A percentile compares a stretch with the other conserved stretches of the same genome.
phyloP scores from a whole-genome alignment of 2,329 filamentous ascomycete species.

The Fusarium napiforme region DNA sequence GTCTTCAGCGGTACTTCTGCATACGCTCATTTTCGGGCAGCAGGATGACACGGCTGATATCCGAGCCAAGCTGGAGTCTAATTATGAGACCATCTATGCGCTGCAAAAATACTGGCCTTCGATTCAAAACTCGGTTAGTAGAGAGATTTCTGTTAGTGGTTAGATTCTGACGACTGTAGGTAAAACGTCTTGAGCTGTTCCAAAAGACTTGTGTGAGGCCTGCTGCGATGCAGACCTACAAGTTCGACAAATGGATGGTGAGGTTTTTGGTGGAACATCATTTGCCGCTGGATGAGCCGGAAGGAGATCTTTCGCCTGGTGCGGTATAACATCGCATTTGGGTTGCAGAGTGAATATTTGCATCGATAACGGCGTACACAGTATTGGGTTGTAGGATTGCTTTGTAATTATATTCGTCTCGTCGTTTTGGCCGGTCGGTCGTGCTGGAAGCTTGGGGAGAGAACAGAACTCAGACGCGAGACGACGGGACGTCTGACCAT shows the following conservation, averaged over 20 bases:
- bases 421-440: neutral
- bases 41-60: conserved; percentile 5
- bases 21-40: conserved; percentile 4
- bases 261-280: conserved; percentile 10
- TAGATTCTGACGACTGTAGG: neutral
- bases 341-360: neutral
- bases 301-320: neutral
- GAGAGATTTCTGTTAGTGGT: neutral
- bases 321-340: neutral
- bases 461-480: neutral
- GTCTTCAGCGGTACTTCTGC: conserved; percentile 2
- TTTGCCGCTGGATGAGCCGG: conserved; percentile 5
- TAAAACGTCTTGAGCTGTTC: neutral
- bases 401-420: neutral
- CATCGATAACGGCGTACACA: neutral
- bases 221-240: neutral
- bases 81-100: conserved; percentile 8
- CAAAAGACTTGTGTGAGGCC: conserved; percentile 2
- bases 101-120: conserved; percentile 9
- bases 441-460: neutral
- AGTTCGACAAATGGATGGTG: conserved; percentile 15
- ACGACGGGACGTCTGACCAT: neutral
- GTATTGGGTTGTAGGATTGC: fast-evolving
- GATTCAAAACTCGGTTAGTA: conserved; percentile 3
- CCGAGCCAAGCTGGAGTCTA: conserved; percentile 4